Conservation (phyloP, 2,329 filamentous ascomycete genomes). For the Calonectria honghensis region DNA sequence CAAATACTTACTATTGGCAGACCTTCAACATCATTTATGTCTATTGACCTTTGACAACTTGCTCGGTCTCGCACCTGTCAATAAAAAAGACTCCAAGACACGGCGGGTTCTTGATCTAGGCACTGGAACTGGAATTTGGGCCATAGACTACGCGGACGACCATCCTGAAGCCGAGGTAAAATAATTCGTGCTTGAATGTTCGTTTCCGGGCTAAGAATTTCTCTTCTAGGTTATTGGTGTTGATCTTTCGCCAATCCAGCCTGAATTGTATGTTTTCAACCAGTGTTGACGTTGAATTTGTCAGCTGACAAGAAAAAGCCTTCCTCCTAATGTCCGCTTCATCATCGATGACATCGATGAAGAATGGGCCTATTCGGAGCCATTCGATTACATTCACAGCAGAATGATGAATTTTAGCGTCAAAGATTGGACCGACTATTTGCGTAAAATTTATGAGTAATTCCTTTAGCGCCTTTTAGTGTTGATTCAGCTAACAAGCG, state of each 20-base stretch:
- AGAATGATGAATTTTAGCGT: slow-evolving; percentile 41
- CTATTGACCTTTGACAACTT: slow-evolving; percentile 25
- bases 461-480: fast-evolving
- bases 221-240: slow-evolving; percentile 31
- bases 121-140: slow-evolving; percentile 40
- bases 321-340: slow-evolving; percentile 38
- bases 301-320: slow-evolving; percentile 11
- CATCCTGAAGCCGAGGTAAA: slow-evolving; percentile 34
- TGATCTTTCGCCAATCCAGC: slow-evolving; percentile 37
- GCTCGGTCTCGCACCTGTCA: slow-evolving; percentile 21
- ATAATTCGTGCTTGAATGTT: not conserved
- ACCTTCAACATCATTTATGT: slow-evolving; percentile 29
- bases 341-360: slow-evolving; percentile 42
- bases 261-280: slow-evolving; percentile 19
- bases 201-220: not conserved
- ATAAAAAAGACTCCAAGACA: slow-evolving; percentile 2
- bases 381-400: slow-evolving; percentile 42
- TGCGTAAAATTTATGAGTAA: slow-evolving; percentile 35
- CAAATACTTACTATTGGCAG: slow-evolving; percentile 5
- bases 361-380: slow-evolving; percentile 39
- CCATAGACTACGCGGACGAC: slow-evolving; percentile 38
- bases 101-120: slow-evolving; percentile 36
- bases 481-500: not conserved
- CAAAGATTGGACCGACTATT: slow-evolving; percentile 31
- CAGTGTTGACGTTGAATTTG: not conserved